These are phyloP conservation scores for Suillus occidentalis DNA, from an alignment of 768 basidiomycete genomes.

Conservation along the genomic window DNA sequence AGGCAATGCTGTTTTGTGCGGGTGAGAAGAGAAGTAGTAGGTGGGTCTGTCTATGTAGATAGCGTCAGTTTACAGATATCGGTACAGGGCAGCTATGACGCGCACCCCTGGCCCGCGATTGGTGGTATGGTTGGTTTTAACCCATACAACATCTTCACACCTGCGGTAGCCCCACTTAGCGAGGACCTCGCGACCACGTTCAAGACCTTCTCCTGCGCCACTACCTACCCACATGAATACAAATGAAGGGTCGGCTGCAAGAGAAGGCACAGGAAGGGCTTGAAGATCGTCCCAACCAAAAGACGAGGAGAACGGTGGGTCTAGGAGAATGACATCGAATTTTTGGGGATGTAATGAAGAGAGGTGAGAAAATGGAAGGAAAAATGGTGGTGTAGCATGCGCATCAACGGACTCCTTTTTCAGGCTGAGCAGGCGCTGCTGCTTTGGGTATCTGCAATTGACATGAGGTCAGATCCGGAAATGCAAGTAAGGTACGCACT, in stretches of 20 bases:
- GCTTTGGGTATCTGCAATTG: constrained; percentile 84
- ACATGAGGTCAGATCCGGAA: constrained; percentile 6
- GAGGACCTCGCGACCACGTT: constrained; percentile 86
- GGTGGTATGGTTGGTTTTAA: constrained; percentile 79
- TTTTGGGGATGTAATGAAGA: constrained; percentile 59
- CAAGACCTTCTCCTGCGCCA: constrained; percentile 87
- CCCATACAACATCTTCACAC: constrained; percentile 99
- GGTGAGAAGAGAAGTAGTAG: constrained; percentile 82
- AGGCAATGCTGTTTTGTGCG: constrained; percentile 95
- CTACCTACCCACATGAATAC: constrained; percentile 96
- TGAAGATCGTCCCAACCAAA: constrained; percentile 86
- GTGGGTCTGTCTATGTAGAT: constrained; percentile 67
- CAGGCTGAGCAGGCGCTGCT: constrained; percentile 76
- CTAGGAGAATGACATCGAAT: constrained; percentile 90
- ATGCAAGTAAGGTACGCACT: constrained; percentile 53
- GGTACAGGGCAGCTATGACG: constrained; percentile 11
- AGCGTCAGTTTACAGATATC: background rate
- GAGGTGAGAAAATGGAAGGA: constrained; percentile 62
- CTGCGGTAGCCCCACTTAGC: constrained; percentile 93
- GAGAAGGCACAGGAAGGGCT: constrained; percentile 73
- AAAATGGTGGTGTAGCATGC: constrained; percentile 71
- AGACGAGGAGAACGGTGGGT: constrained; percentile 85
- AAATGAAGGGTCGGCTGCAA: constrained; percentile 91
- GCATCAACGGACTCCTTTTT: constrained; percentile 78
- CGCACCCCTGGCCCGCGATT: constrained; percentile 77